Evolutionary conservation across 2,329 filamentous ascomycete species (phyloP).

Genomic region (Nemania abortiva): DNA sequence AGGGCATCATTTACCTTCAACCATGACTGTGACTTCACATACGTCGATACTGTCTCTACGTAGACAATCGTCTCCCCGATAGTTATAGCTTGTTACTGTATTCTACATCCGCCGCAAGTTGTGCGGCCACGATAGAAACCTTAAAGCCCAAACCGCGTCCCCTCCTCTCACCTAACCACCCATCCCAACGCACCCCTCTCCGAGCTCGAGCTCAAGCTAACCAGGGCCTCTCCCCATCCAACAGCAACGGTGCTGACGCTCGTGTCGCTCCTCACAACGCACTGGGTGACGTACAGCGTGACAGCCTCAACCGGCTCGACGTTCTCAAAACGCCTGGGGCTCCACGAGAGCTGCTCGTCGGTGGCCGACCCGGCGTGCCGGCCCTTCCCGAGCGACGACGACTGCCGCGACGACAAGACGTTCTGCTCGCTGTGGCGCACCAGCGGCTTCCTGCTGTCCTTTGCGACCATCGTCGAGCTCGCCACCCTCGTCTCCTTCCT

Average conservation of each 20-base stretch:
- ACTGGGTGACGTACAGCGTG: constrained; percentile 77
- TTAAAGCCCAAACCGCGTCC: not conserved
- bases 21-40: not conserved
- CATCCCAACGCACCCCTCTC: too few relatives aligned
- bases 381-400: constrained; percentile 74
- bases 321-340: constrained; percentile 74
- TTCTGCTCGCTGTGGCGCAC: constrained; percentile 96
- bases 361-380: constrained; percentile 72
- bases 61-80: not conserved
- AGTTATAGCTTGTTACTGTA: not conserved
- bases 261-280: constrained; percentile 74
- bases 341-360: constrained; percentile 84
- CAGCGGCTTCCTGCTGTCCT: constrained; percentile 87
- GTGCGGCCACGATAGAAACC: not conserved
- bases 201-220: constrained; percentile 48
- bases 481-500: constrained; percentile 83
- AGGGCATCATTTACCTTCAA: not conserved
- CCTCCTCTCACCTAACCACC: not conserved
- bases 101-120: not conserved
- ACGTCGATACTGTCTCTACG: not conserved
- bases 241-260: constrained; percentile 79
- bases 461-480: constrained; percentile 84
- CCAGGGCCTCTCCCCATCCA: constrained; percentile 32
- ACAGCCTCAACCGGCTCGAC: constrained; percentile 60
- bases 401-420: constrained; percentile 76